Evolutionary conservation across 768 basidiomycete genomes (phyloP).

Genomic region (Mycena indigotica): DNA sequence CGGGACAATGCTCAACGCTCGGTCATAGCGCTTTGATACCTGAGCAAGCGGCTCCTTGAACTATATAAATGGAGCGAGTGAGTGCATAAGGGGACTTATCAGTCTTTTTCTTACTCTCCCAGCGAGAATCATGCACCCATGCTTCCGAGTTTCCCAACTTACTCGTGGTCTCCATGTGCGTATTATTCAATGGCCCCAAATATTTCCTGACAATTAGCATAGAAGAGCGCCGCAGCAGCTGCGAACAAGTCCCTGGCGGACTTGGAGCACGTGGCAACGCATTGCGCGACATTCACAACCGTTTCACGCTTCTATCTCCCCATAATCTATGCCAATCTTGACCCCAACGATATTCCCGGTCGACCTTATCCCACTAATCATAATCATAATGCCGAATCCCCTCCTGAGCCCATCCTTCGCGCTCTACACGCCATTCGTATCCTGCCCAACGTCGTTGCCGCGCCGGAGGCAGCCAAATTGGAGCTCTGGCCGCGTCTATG

Average conservation of each 20-base stretch:
- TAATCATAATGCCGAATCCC: neutral
- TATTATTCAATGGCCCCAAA: too few relatives aligned
- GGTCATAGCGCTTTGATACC: too few relatives aligned
- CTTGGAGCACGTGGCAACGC: neutral
- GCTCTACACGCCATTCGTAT: neutral
- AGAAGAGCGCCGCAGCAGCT: neutral
- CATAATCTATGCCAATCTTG: neutral
- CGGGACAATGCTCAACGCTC: too few relatives aligned
- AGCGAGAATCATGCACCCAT: too few relatives aligned
- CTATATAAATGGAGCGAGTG: too few relatives aligned
- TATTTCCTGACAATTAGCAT: too few relatives aligned
- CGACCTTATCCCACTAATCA: too few relatives aligned
- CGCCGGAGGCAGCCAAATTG: neutral
- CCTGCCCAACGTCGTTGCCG: neutral
- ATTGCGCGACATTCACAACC: neutral
- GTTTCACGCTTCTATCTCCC: neutral
- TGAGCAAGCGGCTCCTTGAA: too few relatives aligned
- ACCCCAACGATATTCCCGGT: neutral
- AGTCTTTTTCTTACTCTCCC: too few relatives aligned
- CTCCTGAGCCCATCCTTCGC: neutral
- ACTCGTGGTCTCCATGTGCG: too few relatives aligned
- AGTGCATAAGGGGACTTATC: too few relatives aligned
- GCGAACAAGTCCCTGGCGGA: neutral
- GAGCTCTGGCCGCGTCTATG: neutral
- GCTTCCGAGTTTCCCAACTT: too few relatives aligned